These are phyloP conservation scores for Oemleria cerasiformis DNA, from an alignment of 306 rosid genomes.

Conservation along the genomic window DNA sequence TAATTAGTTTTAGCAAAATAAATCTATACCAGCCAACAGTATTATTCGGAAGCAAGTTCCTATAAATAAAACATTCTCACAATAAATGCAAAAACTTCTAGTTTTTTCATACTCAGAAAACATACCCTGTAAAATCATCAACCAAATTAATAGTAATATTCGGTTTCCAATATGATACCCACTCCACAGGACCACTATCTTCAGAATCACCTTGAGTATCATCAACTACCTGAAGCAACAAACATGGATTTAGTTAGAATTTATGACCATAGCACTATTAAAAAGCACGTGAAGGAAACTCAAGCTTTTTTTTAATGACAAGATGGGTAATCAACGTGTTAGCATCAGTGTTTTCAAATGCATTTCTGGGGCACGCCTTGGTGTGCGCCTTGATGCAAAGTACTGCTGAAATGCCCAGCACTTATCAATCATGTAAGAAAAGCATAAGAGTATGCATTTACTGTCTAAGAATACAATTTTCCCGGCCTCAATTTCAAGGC, in stretches of 20 bases:
- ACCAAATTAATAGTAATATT: slow-evolving; percentile 87
- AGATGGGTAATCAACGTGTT: no score
- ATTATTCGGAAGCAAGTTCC: neutral
- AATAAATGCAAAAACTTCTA: neutral
- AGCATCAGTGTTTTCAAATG: no score
- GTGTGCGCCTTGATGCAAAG: no score
- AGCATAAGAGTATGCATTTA: no score
- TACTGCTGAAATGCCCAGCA: no score
- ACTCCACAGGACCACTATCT: slow-evolving; percentile 67
- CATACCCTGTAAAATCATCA: slow-evolving; percentile 85
- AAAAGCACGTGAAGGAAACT: slow-evolving; percentile 6
- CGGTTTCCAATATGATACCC: slow-evolving; percentile 88
- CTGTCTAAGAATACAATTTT: no score
- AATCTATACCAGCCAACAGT: neutral
- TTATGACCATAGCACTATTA: slow-evolving; percentile 12
- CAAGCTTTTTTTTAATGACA: neutral
- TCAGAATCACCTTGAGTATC: slow-evolving; percentile 57
- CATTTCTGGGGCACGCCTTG: no score
- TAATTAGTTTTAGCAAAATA: neutral
- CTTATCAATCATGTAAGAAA: no score
- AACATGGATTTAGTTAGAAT: slow-evolving; percentile 29
- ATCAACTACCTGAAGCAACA: slow-evolving; percentile 51
- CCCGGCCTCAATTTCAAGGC: no score
- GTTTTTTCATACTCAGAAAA: slow-evolving; percentile 9
- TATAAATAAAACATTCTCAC: neutral